These are phyloP conservation scores for Endothia cerciana DNA, from an alignment of 2,329 filamentous ascomycete genomes.

Conservation along the genomic window DNA sequence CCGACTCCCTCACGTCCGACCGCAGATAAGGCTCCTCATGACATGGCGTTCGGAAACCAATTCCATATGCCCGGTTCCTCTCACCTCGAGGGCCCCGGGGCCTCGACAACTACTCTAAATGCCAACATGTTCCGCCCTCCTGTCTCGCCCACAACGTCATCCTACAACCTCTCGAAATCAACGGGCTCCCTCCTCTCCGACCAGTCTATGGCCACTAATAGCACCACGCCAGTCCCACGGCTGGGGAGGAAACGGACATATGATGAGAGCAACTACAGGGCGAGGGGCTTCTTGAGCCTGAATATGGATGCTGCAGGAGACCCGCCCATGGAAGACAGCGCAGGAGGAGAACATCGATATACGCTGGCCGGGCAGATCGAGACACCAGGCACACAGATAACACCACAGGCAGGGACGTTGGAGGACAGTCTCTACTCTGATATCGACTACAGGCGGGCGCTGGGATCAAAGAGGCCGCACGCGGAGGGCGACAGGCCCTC, in stretches of 20 bases:
- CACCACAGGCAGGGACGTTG: constrained; percentile 41
- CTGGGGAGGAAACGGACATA: constrained; percentile 52
- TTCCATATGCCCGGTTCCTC: constrained; percentile 41
- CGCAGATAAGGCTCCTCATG: not conserved
- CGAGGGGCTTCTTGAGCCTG: constrained; percentile 31
- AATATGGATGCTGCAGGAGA: constrained; percentile 37
- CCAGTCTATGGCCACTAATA: constrained; percentile 36
- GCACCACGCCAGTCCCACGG: constrained; percentile 37
- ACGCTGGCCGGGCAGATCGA: constrained; percentile 59
- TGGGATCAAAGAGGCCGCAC: constrained; percentile 51
- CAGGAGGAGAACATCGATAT: constrained; percentile 43
- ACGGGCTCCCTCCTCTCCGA: constrained; percentile 46
- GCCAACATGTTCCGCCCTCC: constrained; percentile 41
- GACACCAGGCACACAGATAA: constrained; percentile 44
- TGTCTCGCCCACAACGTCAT: constrained; percentile 34
- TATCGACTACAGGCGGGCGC: constrained; percentile 56
- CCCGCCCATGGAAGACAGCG: constrained; percentile 31
- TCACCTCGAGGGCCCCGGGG: constrained; percentile 32
- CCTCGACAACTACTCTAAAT: constrained; percentile 35
- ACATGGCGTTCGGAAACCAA: constrained; percentile 38
- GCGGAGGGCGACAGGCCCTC: constrained; percentile 43
- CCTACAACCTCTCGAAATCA: constrained; percentile 40
- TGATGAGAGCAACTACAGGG: constrained; percentile 33
- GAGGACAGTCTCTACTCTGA: constrained; percentile 63
- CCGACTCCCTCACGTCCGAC: not conserved